Conservation (phyloP, 2,329 filamentous ascomycete species). For the Whalleya microplaca region DNA sequence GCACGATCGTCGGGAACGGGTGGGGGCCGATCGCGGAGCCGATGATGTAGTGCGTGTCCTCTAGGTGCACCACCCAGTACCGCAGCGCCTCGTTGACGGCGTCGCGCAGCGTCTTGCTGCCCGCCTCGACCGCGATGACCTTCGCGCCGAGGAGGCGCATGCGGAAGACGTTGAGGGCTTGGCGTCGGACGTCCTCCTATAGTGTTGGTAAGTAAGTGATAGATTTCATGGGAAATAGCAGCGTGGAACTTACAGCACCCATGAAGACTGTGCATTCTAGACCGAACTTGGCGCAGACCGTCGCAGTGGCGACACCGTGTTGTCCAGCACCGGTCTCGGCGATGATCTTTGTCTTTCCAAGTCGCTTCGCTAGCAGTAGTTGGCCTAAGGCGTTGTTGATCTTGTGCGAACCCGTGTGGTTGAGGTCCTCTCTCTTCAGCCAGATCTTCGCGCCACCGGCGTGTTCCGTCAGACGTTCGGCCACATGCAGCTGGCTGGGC, state of each 20-base stretch:
- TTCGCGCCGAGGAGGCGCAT: constrained; percentile 95
- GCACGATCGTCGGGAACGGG: constrained; percentile 95
- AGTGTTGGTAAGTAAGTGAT: constrained; percentile 22
- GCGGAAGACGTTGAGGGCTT: constrained; percentile 97
- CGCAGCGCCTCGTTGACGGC: constrained; percentile 95
- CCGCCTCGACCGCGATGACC: constrained; percentile 91
- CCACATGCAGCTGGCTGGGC: constrained; percentile 87
- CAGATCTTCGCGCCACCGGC: constrained; percentile 95
- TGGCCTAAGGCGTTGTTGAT: constrained; percentile 99
- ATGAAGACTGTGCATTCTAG: constrained; percentile 99
- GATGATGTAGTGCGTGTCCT: constrained; percentile 97
- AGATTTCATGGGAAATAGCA: too few species aligned
- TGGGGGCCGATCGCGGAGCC: constrained; percentile 97
- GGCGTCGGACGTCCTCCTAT: constrained; percentile 87
- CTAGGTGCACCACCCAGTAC: constrained; percentile 89
- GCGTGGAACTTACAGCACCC: constrained; percentile 67
- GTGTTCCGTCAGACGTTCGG: constrained; percentile 83
- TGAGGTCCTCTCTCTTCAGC: constrained; percentile 96
- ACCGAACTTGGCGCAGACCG: constrained; percentile 95
- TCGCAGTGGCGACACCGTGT: constrained; percentile 96
- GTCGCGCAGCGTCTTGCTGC: constrained; percentile 79
- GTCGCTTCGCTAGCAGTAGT: constrained; percentile 78
- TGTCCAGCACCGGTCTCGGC: constrained; percentile 97
- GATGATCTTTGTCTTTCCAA: constrained; percentile 97
- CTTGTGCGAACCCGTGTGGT: constrained; percentile 98